phyloP scores from a whole-genome alignment of 225 moss, liverwort and hornwort species.

The Bryoerythrophyllum caledonicum region DNA sequence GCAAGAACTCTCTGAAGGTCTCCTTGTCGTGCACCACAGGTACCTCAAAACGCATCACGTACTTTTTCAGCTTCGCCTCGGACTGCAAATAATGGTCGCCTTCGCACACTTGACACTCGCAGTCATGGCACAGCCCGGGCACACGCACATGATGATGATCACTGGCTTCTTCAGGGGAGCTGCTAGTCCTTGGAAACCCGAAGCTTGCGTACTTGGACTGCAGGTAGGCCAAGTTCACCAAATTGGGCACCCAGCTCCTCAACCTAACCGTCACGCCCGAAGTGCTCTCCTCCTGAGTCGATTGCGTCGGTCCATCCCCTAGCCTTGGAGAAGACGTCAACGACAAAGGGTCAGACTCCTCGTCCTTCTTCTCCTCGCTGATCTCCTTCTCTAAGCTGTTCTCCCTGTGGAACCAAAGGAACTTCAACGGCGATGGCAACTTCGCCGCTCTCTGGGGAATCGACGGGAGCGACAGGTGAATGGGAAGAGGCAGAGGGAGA shows the following conservation, averaged over 20 bases:
- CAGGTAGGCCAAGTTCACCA: constrained; percentile 33
- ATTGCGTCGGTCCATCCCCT: background rate
- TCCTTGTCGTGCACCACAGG: constrained; percentile 39
- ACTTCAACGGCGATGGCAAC: constrained; percentile 34
- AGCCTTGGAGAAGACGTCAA: constrained; percentile 23
- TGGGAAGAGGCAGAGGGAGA: constrained; percentile 32
- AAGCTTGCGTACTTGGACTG: constrained; percentile 27
- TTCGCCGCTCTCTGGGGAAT: constrained; percentile 6
- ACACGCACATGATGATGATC: constrained; percentile 22
- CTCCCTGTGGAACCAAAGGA: constrained; percentile 39
- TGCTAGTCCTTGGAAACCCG: constrained; percentile 12
- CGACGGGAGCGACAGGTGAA: constrained; percentile 18
- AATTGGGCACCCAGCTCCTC: constrained; percentile 37
- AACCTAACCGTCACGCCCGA: constrained; percentile 5
- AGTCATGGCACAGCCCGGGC: constrained; percentile 24
- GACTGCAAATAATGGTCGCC: constrained; percentile 37
- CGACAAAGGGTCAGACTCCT: constrained; percentile 8
- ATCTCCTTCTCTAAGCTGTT: constrained; percentile 27
- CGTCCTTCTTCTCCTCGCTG: background rate
- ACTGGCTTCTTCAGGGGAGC: constrained; percentile 14
- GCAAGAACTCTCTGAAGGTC: constrained; percentile 28
- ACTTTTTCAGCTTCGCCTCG: constrained; percentile 24
- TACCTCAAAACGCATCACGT: constrained; percentile 36
- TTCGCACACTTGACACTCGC: constrained; percentile 24
- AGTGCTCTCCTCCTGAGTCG: constrained; percentile 5